Evolutionary conservation across 305 asterid species (phyloP), one percentile per base, ranked within the genome.

Genomic region (Fraxinus platypoda): DNA sequence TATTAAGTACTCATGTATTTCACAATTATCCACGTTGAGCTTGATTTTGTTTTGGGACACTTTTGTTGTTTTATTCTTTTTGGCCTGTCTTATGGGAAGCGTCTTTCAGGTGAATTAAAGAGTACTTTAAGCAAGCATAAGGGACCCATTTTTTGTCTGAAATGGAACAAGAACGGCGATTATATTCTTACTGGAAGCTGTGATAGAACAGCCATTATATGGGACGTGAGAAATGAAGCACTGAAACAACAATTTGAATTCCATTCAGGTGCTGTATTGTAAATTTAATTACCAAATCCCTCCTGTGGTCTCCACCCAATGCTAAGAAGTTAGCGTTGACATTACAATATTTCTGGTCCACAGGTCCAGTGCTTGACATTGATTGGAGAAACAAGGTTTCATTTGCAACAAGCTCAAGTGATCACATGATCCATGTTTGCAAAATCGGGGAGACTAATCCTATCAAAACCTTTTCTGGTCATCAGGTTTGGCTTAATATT

Each of bases 341-440:
- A 59, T 46, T 68, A 57, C 49, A 4, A 1, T 34, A 4, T 77
- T 62, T 6, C n/a, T 28, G 52, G 3, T 75, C 30, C 59, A 52
- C 81, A 87, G 89, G 83, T 28, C 81, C 86, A 26, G n/a, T 73
- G 13, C 81, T 84, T 21, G 87, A 82, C 76, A 87, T 74, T 84
- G 89, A 87, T 57, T 87, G 89, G 89, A 76, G 76, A 41, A 80
- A 54, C 64, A 80, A 84, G 77, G 78, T 43, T 77, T 76, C 87
- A 9, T 87, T 87, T 77, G 89, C 89, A 28, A 84, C 89, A 49
- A 34, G 89, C 87, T 84, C 89, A 25, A 73, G 80, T 19, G 89
- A 87, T 77, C 35, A 74, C 64, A 77, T 75, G 86, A 84, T 87
- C 13, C 68, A 80, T 66, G 81, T 87, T 41, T 84, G 81, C 75